phyloP scores from a whole-genome alignment of 352 stramenopile genomes.

The Pythium periplocum region DNA sequence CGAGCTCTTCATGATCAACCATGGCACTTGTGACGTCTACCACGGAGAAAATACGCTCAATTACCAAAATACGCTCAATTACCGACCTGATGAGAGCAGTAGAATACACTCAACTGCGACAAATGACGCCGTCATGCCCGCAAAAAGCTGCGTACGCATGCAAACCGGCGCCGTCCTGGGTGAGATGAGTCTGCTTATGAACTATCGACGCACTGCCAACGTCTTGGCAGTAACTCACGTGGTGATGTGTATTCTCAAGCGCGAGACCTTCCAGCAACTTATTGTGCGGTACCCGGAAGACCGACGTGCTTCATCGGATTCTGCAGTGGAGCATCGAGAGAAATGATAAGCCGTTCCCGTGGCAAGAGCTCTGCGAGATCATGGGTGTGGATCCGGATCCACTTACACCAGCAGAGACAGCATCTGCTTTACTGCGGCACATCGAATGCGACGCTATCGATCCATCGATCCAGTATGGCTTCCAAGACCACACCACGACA shows the following conservation, averaged over 20 bases:
- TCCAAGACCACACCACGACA: constrained; percentile 13
- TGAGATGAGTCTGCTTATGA: constrained; percentile 40
- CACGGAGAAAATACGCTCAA: constrained; percentile 22
- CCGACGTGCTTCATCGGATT: constrained; percentile 19
- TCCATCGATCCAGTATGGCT: constrained; percentile 10
- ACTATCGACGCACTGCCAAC: constrained; percentile 33
- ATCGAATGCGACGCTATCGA: constrained; percentile 16
- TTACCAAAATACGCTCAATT: constrained; percentile 7
- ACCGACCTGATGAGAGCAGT: constrained; percentile 16
- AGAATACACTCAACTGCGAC: too few species aligned
- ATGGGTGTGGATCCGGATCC: background rate
- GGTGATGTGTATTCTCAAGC: constrained; percentile 33
- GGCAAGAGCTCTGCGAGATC: constrained; percentile 13
- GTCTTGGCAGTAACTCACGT: constrained; percentile 27
- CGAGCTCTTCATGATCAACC: constrained; percentile 72
- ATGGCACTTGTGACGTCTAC: constrained; percentile 41
- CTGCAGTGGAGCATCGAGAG: constrained; percentile 19
- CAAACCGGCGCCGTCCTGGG: constrained; percentile 16
- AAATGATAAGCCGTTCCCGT: constrained; percentile 12
- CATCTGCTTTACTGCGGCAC: constrained; percentile 10
- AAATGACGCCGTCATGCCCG: too few species aligned
- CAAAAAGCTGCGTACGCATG: too few species aligned
- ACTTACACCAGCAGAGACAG: constrained; percentile 13
- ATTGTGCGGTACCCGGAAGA: constrained; percentile 25
- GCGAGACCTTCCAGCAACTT: constrained; percentile 23